These are phyloP conservation scores for Yarrowia bubula DNA, from an alignment of 805 yeast species.

Conservation along the genomic window DNA sequence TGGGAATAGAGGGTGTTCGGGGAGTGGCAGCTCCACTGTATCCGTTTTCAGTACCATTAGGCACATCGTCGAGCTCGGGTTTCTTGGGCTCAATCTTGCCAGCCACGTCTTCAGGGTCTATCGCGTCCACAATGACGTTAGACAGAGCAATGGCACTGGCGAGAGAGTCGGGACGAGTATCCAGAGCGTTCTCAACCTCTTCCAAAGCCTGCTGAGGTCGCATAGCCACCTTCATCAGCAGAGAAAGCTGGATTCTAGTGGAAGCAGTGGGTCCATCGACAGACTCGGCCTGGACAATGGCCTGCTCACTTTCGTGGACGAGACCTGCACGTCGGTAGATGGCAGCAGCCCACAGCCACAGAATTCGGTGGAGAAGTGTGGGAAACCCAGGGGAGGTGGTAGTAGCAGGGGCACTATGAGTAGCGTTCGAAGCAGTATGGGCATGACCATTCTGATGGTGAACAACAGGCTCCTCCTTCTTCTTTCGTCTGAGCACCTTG, in stretches of 20 bases:
- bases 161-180: conserved; percentile 48
- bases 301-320: conserved; percentile 61
- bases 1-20: conserved; percentile 8
- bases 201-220: conserved; percentile 52
- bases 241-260: conserved; percentile 53
- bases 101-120: conserved; percentile 10
- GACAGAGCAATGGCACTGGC: conserved; percentile 57
- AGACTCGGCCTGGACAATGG: conserved; percentile 68
- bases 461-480: conserved; percentile 16
- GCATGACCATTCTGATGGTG: background rate
- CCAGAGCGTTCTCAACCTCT: conserved; percentile 64
- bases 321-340: conserved; percentile 59
- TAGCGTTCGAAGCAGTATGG: background rate
- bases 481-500: conserved; percentile 23
- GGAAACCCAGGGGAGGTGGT: conserved; percentile 16
- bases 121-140: conserved; percentile 47
- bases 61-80: background rate
- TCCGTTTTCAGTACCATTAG: background rate
- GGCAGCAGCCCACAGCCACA: conserved; percentile 75
- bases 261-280: conserved; percentile 47
- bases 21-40: conserved; percentile 16
- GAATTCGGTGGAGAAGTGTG: conserved; percentile 31
- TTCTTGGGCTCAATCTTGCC: conserved; percentile 19
- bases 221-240: conserved; percentile 43
- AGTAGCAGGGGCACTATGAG: too few species aligned